Evolutionary conservation across 1,284 basidiomycete species (phyloP).

Genomic region (Boletus smithii): DNA sequence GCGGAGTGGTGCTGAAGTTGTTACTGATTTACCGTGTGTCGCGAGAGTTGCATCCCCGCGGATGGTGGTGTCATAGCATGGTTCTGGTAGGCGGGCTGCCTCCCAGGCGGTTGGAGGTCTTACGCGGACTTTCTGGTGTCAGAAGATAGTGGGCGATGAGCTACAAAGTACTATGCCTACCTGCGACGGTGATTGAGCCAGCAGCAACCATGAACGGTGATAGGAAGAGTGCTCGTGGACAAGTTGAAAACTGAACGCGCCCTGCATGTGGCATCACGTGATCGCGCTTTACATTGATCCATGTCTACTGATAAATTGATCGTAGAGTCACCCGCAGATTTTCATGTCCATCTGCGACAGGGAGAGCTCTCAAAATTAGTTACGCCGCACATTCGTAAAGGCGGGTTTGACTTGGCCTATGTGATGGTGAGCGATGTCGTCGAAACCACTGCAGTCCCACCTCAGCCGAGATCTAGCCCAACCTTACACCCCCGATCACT

Average conservation of each 20-base stretch:
- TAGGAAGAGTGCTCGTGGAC: constrained; percentile 4
- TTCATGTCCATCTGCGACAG: constrained; percentile 96
- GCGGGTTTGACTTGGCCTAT: constrained; percentile 91
- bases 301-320: constrained; percentile 28
- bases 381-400: constrained; percentile 84
- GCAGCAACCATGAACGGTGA: constrained; percentile 63
- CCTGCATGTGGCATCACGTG: constrained; percentile 25
- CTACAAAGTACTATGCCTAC: constrained; percentile 38
- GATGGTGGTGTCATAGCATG: constrained; percentile 62
- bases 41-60: constrained; percentile 82
- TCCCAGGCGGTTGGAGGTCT: constrained; percentile 86
- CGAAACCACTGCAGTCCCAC: constrained; percentile 7
- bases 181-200: constrained; percentile 84
- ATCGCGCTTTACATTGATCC: constrained; percentile 22
- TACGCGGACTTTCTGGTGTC: constrained; percentile 68
- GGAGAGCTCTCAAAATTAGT: constrained; percentile 81
- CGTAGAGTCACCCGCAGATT: constrained; percentile 81
- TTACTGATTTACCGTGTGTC: constrained; percentile 52
- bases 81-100: constrained; percentile 72
- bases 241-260: constrained; percentile 37
- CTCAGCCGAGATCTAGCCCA: constrained; percentile 61
- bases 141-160: not conserved
- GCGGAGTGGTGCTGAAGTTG: constrained; percentile 56
- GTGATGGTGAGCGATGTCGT: constrained; percentile 74
- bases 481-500: constrained; percentile 90